Base-by-base conservation (phyloP, 1,139 yeast genomes). In the Blastobotrys illinoisensis region DNA sequence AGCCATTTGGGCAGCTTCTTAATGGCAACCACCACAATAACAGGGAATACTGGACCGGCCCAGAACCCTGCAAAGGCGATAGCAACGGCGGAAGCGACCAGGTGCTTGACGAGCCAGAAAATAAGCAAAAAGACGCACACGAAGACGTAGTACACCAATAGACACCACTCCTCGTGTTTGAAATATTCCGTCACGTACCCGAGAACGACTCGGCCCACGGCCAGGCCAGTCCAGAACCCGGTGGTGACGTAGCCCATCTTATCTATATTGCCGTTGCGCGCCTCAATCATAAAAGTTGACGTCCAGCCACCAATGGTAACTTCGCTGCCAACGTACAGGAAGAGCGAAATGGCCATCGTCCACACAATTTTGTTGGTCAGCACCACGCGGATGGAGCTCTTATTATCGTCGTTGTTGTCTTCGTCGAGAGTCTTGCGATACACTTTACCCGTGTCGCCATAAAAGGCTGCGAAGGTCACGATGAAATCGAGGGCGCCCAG, bases 11-110 rank as follows among this genome's bases (percentile, higher is more conserved):
- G 95, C 48, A 88, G 68, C 1, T 82, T 73, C 51, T 82, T 81
- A 50, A 86, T 70, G 5, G 88, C 76, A 5, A 86, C 77, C 9
- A 86, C 80, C 53, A 86, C 81, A 0, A 86, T 81, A 11, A 93
- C 84, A 0, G 95, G 91, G 69, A 85, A 88, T 7, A 87, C 73
- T 0, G 96, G 96, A 0, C 96, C 96, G 28, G 86, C 82, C 58
- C 81, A 80, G 36, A 81, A 72, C 0, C 95, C 96, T 45, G 83
- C 74, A 7, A 79, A 46, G 50, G 84, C 81, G 0, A 83, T 81
- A 44, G 62, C 62, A 5, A 70, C 54, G 3, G 72, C 70, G 1
- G 70, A 64, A 1, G 59, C 63, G 4, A 59, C 56, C 21, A 68
- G 56, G 36, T 53, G 54, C 7, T 67, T 66, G n/a, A 66, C 61